Evolutionary conservation across 345 rosid species (phyloP), one percentile per base, ranked within the genome.

Genomic region (Camelina sativa): DNA sequence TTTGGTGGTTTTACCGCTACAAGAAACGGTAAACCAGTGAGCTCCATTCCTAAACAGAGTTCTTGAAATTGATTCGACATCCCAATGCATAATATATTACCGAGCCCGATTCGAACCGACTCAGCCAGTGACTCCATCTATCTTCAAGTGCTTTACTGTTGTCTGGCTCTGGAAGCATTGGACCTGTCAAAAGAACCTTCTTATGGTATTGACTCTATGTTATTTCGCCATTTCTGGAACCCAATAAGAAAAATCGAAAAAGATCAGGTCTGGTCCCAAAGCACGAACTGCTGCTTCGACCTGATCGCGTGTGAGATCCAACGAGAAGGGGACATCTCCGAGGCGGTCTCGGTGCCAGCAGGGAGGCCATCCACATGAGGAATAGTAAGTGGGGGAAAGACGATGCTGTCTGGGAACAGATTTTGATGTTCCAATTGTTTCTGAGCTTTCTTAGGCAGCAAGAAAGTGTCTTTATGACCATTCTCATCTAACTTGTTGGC

Each of bases 401-500:
- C 20, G 38, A 86, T 80, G 32, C 48, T 82, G 10, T 79, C 4
- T 6, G 92, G 96, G 43, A 69, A 66, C 16, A 35, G 63, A 63
- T 84, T 86, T 60, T 64, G 67, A 44, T 62, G 78, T 76, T 82
- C 66, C 7, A 88, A 22, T 16, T 75, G 64, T 40, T 63, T 64
- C 5, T 68, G 75, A 30, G 88, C 82, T 70, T 83, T 84, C 35
- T 67, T 70, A 59, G 91, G 87, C 5, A 85, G 53, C 73, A 88
- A 77, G 80, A 85, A 78, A n/a, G 89, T 77, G 17, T 80, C 61
- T 11, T 53, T 80, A 15, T 76, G 85, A 35, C 92, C 91, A 28
- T 72, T 82, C 57, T 79, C 73, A 2, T 87, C 89, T 19, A 90
- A 75, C 53, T 75, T 78, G 76, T 86, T 90, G 8, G 92, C 68